These are phyloP conservation scores for Cymbopogon flexuosus DNA, from an alignment of 202 grass and related monocot species.

Conservation along the genomic window DNA sequence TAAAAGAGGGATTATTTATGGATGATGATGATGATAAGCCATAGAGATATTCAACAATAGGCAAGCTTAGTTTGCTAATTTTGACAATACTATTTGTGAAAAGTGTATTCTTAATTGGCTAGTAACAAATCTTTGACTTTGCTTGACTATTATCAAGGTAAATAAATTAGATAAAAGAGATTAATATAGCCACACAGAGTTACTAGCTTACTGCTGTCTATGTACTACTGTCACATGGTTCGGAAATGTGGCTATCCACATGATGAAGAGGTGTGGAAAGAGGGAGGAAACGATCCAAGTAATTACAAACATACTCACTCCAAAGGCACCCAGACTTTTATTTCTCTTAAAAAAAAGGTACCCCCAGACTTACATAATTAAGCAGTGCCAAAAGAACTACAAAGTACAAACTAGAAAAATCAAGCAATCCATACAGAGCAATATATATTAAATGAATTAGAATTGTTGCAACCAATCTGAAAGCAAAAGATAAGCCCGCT, in stretches of 20 bases:
- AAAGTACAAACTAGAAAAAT: background rate
- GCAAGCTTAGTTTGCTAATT: background rate
- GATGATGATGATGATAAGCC: background rate
- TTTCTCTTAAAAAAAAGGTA: background rate
- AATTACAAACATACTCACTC: background rate
- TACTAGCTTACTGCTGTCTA: background rate
- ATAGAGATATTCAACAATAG: background rate
- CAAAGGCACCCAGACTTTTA: background rate
- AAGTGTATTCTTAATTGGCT: background rate
- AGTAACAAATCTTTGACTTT: background rate
- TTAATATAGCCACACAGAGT: background rate
- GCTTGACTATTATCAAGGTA: background rate
- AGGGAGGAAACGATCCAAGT: too few relatives aligned
- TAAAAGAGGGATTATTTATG: background rate
- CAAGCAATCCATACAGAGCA: background rate
- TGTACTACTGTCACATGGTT: background rate
- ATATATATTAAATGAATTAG: background rate
- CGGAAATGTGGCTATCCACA: background rate
- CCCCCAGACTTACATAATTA: background rate
- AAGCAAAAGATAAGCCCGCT: background rate
- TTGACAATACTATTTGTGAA: background rate
- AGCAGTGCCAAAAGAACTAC: conserved; percentile 2
- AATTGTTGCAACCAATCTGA: background rate
- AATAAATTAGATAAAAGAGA: background rate
- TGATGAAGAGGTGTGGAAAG: background rate